Conservation (phyloP, 2,329 filamentous ascomycete species). For the Orbilia javanica region DNA sequence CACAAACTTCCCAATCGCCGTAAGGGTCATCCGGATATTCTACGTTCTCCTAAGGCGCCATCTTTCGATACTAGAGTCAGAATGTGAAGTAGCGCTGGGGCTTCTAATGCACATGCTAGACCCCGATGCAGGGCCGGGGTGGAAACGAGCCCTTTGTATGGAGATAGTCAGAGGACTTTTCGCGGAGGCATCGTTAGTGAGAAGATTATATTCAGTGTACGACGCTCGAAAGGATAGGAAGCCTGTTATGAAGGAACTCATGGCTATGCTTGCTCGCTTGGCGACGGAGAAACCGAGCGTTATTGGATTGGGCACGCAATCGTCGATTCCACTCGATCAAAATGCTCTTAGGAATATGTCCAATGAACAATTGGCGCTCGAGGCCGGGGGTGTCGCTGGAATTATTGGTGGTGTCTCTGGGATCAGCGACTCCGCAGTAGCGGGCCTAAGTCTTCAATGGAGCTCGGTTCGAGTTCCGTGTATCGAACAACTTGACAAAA, state of each 20-base stretch:
- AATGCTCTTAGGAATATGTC: conserved; percentile 71
- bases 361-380: conserved; percentile 86
- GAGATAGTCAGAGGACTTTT: conserved; percentile 91
- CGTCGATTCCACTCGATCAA: conserved; percentile 79
- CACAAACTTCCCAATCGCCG: conserved; percentile 82
- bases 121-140: conserved; percentile 79
- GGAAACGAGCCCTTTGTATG: conserved; percentile 92
- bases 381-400: conserved; percentile 87
- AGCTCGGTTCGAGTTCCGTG: conserved; percentile 87
- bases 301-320: conserved; percentile 90
- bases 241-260: conserved; percentile 82
- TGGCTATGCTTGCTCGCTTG: conserved; percentile 89
- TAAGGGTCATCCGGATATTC: conserved; percentile 84
- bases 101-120: conserved; percentile 88
- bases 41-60: conserved; percentile 85
- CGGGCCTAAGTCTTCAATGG: conserved; percentile 90
- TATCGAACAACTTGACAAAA: conserved; percentile 94
- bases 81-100: conserved; percentile 85
- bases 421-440: conserved; percentile 74
- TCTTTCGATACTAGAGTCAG: conserved; percentile 77
- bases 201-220: conserved; percentile 83
- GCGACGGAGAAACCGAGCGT: conserved; percentile 89
- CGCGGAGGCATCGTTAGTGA: conserved; percentile 80
- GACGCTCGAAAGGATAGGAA: conserved; percentile 80
- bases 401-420: conserved; percentile 82